Evolutionary conservation across 2,329 filamentous ascomycete genomes (phyloP).

Genomic region (Calonectria fujianensis): DNA sequence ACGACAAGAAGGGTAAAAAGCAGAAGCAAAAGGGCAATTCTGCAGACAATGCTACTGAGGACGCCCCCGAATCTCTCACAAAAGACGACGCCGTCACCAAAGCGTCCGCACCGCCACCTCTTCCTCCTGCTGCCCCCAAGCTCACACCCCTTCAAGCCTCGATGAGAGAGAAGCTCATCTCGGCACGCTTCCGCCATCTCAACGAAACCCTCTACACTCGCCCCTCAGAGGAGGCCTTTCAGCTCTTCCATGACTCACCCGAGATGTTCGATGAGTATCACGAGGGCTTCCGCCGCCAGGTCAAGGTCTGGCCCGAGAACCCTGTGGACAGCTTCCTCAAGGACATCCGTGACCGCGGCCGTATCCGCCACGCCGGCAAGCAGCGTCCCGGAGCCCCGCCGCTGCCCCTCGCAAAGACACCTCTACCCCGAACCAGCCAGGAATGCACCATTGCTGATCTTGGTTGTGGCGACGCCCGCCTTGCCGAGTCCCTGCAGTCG

Average conservation of each 20-base stretch:
- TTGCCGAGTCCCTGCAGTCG: constrained; percentile 81
- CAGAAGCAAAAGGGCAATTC: constrained; percentile 46
- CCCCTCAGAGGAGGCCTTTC: constrained; percentile 87
- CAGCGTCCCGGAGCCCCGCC: constrained; percentile 56
- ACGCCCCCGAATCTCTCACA: constrained; percentile 36
- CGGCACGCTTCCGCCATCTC: constrained; percentile 96
- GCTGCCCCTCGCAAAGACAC: constrained; percentile 58
- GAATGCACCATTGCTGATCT: constrained; percentile 90
- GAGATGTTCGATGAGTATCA: constrained; percentile 98
- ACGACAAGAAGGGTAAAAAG: constrained; percentile 58
- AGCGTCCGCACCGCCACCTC: constrained; percentile 56
- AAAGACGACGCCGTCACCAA: constrained; percentile 51
- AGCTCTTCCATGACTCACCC: constrained; percentile 87
- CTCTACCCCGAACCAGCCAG: constrained; percentile 83
- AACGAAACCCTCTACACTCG: constrained; percentile 98
- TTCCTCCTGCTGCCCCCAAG: constrained; percentile 70
- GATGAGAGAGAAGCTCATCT: constrained; percentile 96
- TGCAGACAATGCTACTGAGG: constrained; percentile 46
- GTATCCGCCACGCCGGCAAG: constrained; percentile 63
- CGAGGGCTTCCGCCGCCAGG: constrained; percentile 95
- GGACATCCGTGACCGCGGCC: constrained; percentile 81
- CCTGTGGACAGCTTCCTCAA: constrained; percentile 91
- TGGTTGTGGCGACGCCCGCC: constrained; percentile 92
- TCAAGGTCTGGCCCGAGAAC: constrained; percentile 97
- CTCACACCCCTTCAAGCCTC: constrained; percentile 94